Evolutionary conservation across 1,284 basidiomycete species (phyloP), one percentile per base, ranked within the genome.

Genomic region (Afroboletus lepidellus): DNA sequence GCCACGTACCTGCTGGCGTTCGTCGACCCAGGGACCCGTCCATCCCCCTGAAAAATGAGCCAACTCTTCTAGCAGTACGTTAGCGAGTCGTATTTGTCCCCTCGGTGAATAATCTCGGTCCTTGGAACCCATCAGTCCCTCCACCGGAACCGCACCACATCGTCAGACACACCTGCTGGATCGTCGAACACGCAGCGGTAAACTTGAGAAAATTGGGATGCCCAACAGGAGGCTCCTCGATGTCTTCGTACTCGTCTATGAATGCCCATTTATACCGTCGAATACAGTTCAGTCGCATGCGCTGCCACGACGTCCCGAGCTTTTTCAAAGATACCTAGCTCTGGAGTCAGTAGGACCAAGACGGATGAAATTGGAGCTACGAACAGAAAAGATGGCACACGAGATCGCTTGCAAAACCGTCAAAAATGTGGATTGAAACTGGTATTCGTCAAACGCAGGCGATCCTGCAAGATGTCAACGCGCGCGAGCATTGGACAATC

Each of bases 211-310:
- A 69, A 48, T 78, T 71, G 2, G 76, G 77, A 27, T 65, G 67
- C 2, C 67, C 77, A 33, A 83, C 63, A 0, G 74, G 72, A 1
- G 70, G 61, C 0, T 68, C 65, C 5, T 73, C 63, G 15, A 77
- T 67, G 23, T 72, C 66, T 3, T 78, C 75, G 54, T 84, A 86
- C 37, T 80, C 78, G 0, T 76, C 69, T 24, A 72, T 67, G 58
- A 83, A 85, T 0, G 85, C 80, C 88, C 88, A 91, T 64, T 91
- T 91, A 63, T 87, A 87, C 32, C 88, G 77, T 20, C 81, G 75
- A 39, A 75, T 63, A 60, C 84, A 82, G 59, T 83, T 84, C 30
- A 75, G 67, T 36, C 67, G 60, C 46, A 74, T 64, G n/a, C 75
- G 74, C 29, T 67, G 58, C 61, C 63, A 64, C 12, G 72, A 65